Evolutionary conservation across 345 rosid genomes (phyloP).

Genomic region (Citrus medica): DNA sequence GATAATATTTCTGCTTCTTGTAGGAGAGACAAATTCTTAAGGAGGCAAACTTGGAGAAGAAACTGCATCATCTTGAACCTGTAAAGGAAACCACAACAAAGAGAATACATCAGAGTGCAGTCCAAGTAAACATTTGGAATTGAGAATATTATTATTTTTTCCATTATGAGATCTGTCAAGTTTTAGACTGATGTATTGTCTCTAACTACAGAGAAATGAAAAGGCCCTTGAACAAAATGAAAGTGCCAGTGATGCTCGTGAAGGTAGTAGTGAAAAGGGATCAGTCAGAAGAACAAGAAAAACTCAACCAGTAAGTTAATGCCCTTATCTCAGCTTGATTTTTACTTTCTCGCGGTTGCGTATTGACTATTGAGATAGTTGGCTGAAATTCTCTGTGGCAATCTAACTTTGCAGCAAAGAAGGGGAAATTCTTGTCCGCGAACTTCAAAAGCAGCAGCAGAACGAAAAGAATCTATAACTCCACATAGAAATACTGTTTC

Average conservation of each 20-base stretch:
- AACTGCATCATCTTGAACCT: slow-evolving; percentile 31
- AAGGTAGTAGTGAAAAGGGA: slow-evolving; percentile 11
- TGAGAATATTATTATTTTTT: background rate
- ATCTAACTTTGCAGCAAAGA: slow-evolving; percentile 18
- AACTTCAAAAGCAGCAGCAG: slow-evolving; percentile 16
- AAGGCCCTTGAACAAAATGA: slow-evolving; percentile 19
- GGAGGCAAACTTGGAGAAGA: slow-evolving; percentile 76
- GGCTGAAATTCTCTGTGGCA: slow-evolving; percentile 4
- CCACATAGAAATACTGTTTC: slow-evolving; percentile 26
- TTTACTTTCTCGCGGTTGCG: background rate
- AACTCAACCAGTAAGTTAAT: slow-evolving; percentile 27
- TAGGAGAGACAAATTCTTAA: slow-evolving; percentile 80
- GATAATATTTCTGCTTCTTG: slow-evolving; percentile 7
- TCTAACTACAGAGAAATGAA: slow-evolving; percentile 26
- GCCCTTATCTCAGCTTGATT: no score
- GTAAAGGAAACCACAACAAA: slow-evolving; percentile 33
- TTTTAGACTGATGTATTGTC: slow-evolving; percentile 8
- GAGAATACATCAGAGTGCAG: slow-evolving; percentile 26
- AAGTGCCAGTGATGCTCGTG: slow-evolving; percentile 1
- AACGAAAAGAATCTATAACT: slow-evolving; percentile 20
- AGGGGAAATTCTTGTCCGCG: slow-evolving; percentile 16
- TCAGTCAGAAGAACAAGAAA: background rate
- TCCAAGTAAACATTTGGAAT: slow-evolving; percentile 39
- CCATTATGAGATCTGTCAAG: background rate
- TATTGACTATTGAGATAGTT: background rate